phyloP scores from a whole-genome alignment of 106 monocot species.

The Allium cepa region DNA sequence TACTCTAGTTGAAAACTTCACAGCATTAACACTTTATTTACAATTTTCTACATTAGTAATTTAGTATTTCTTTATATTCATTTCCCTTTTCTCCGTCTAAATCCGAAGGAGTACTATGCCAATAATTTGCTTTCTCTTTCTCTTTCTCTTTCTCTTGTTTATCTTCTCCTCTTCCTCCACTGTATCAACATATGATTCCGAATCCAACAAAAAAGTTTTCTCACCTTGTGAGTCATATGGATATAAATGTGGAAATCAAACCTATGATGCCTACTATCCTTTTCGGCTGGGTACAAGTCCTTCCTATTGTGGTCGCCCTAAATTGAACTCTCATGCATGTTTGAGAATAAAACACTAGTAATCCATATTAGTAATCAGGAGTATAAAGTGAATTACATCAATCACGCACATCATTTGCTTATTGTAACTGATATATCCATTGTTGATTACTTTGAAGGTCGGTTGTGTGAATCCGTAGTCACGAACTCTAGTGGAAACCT shows the following conservation, averaged over 20 bases:
- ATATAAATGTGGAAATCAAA: neutral
- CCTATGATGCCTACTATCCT: neutral
- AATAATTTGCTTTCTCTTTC: neutral
- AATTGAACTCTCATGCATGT: slow-evolving; percentile 7
- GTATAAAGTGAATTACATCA: neutral
- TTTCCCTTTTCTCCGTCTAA: too few relatives aligned
- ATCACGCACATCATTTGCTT: neutral
- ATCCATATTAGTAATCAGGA: neutral
- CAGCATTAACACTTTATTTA: too few relatives aligned
- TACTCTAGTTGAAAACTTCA: too few relatives aligned
- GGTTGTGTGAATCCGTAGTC: too few relatives aligned
- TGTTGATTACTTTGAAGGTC: too few relatives aligned
- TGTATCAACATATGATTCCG: too few relatives aligned
- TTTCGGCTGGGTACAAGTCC: slow-evolving; percentile 6
- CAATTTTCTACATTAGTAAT: too few relatives aligned
- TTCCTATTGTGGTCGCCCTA: slow-evolving; percentile 9
- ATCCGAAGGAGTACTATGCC: too few relatives aligned
- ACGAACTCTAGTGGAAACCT: too few relatives aligned
- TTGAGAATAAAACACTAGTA: neutral
- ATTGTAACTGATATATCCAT: neutral
- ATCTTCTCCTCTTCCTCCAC: neutral
- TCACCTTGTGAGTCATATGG: neutral
- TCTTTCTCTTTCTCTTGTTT: neutral
- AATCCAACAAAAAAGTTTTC: neutral
- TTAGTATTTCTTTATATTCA: too few relatives aligned